These are phyloP conservation scores for Penicillium taxi DNA, from an alignment of 495 filamentous ascomycete species.

Conservation along the genomic window DNA sequence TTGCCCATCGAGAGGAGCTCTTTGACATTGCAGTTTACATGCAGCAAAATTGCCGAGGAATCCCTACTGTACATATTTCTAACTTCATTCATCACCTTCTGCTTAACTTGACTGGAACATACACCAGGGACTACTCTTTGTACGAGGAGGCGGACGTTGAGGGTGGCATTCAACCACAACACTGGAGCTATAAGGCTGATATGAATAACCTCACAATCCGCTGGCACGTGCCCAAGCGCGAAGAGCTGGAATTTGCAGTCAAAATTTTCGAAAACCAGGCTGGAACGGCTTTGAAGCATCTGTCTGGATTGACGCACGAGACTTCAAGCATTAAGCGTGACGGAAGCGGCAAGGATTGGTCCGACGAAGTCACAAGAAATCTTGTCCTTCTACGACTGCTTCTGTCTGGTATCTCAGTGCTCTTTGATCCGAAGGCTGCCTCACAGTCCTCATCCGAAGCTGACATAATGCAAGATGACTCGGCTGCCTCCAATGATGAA, in stretches of 20 bases:
- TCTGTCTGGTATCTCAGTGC: constrained; percentile 75
- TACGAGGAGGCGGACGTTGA: constrained; percentile 62
- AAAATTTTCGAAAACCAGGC: constrained; percentile 77
- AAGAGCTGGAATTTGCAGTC: constrained; percentile 81
- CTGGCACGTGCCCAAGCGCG: constrained; percentile 78
- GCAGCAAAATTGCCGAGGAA: constrained; percentile 88
- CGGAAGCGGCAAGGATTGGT: constrained; percentile 96
- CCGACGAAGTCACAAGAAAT: constrained; percentile 87
- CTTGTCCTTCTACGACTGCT: constrained; percentile 77
- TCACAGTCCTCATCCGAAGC: constrained; percentile 38
- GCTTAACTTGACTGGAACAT: constrained; percentile 91
- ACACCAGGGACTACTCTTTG: constrained; percentile 78
- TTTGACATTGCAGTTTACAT: constrained; percentile 90
- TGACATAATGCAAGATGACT: constrained; percentile 35
- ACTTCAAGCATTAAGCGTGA: constrained; percentile 82
- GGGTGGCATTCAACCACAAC: constrained; percentile 50
- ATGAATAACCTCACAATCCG: constrained; percentile 70
- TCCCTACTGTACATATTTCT: constrained; percentile 89
- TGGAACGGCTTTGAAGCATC: constrained; percentile 54
- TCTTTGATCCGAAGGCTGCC: constrained; percentile 75
- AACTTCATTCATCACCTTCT: constrained; percentile 98
- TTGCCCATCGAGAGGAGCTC: constrained; percentile 79
- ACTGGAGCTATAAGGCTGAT: constrained; percentile 71
- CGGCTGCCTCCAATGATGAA: constrained; percentile 40
- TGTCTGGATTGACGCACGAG: constrained; percentile 69